These are phyloP conservation scores for Mediolabrus comicus DNA, from an alignment of 108 stramenopile species.

Conservation along the genomic window DNA sequence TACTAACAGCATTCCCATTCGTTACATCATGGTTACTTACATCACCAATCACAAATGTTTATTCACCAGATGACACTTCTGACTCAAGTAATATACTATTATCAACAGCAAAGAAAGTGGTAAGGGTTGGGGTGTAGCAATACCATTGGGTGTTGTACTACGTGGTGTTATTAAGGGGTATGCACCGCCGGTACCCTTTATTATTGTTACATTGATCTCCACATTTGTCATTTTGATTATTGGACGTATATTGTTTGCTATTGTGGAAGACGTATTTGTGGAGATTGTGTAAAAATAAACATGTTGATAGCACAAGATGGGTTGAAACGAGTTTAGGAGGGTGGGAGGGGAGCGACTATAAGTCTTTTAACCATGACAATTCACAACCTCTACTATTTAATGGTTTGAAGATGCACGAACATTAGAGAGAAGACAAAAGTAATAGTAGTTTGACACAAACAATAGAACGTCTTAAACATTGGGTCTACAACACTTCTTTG, in stretches of 20 bases:
- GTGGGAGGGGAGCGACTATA: too few relatives aligned
- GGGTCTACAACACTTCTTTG: too few relatives aligned
- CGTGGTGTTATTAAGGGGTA: slow-evolving; percentile 68
- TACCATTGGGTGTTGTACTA: slow-evolving; percentile 59
- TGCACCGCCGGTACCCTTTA: slow-evolving; percentile 61
- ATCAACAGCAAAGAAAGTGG: slow-evolving; percentile 30
- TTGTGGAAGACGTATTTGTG: slow-evolving; percentile 49
- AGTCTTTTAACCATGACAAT: too few relatives aligned
- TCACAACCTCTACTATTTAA: too few relatives aligned
- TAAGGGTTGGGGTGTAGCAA: slow-evolving; percentile 60
- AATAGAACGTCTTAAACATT: too few relatives aligned
- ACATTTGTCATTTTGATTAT: slow-evolving; percentile 56
- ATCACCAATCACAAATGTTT: slow-evolving; percentile 54
- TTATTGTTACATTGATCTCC: slow-evolving; percentile 66
- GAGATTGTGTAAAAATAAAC: slow-evolving; percentile 24
- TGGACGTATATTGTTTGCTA: slow-evolving; percentile 24
- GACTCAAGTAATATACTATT: slow-evolving; percentile 10
- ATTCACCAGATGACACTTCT: slow-evolving; percentile 35
- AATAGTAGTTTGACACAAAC: too few relatives aligned
- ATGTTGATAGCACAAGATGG: too few relatives aligned
- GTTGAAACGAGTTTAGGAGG: too few relatives aligned
- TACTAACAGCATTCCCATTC: slow-evolving; percentile 55
- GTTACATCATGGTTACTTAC: slow-evolving; percentile 48
- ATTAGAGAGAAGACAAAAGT: too few relatives aligned
- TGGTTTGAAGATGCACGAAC: too few relatives aligned